Evolutionary conservation across 148 eudicot genomes (phyloP).

Genomic region (Chenopodium formosanum): DNA sequence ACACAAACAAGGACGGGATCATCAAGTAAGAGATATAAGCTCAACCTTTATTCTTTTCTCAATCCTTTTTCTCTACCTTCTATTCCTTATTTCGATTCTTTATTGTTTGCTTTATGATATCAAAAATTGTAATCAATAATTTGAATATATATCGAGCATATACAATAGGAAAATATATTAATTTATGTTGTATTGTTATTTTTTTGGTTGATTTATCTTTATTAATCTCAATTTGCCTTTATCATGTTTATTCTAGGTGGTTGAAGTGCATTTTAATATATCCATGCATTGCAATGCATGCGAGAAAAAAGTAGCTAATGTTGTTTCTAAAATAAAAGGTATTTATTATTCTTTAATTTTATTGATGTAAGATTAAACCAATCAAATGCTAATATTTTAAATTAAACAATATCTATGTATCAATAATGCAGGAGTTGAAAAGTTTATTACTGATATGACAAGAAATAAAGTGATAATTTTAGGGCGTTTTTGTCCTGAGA

Average conservation of each 20-base stretch:
- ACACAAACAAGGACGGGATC: constrained; percentile 6
- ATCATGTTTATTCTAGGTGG: background rate
- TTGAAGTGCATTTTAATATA: constrained; percentile 31
- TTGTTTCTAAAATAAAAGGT: constrained; percentile 39
- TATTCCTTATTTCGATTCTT: background rate
- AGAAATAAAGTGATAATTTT: constrained; percentile 26
- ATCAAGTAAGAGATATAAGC: background rate
- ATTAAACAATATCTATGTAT: background rate
- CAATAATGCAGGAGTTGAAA: constrained; percentile 34
- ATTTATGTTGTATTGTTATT: background rate
- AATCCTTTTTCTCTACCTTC: background rate
- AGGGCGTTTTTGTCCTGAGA: constrained; percentile 31
- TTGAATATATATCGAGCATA: background rate
- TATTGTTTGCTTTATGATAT: background rate
- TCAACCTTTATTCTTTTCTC: background rate
- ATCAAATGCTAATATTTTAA: background rate
- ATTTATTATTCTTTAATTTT: background rate
- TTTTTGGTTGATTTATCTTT: background rate
- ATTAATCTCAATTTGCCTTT: background rate
- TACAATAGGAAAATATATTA: background rate
- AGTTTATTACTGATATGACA: constrained; percentile 33
- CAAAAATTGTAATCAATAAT: background rate
- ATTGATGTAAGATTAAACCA: background rate
- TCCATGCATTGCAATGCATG: constrained; percentile 41
- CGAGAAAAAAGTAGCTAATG: constrained; percentile 37